Evolutionary conservation across 345 rosid species (phyloP).

Genomic region (Populus davidiana): DNA sequence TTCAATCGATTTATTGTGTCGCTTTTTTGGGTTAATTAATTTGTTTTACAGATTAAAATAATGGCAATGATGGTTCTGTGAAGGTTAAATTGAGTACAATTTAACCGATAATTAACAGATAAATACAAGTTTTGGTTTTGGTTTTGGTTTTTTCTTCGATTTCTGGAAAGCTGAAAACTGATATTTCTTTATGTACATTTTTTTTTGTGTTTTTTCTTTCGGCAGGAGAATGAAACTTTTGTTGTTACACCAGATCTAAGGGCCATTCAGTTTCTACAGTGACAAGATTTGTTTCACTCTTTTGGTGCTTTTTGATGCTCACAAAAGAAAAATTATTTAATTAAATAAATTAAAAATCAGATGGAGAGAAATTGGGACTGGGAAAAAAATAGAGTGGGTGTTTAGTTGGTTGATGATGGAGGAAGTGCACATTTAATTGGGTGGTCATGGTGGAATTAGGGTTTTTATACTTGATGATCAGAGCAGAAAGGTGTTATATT

Average conservation of each 20-base stretch:
- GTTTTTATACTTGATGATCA: background rate
- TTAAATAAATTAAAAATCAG: background rate
- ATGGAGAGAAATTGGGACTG: background rate
- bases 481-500: background rate
- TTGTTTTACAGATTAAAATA: constrained; percentile 20
- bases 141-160: background rate
- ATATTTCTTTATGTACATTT: constrained; percentile 43
- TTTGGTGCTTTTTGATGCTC: background rate
- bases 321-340: background rate
- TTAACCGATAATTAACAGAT: constrained; percentile 20
- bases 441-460: background rate
- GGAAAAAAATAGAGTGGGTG: background rate
- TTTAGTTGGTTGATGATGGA: background rate
- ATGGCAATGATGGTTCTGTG: constrained; percentile 21
- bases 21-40: constrained; percentile 1
- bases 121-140: constrained; percentile 2
- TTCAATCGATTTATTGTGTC: background rate
- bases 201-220: constrained; percentile 36
- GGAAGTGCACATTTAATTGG: background rate
- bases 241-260: constrained; percentile 28
- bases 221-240: constrained; percentile 55
- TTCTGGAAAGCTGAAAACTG: constrained; percentile 48
- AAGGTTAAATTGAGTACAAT: background rate
- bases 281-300: constrained; percentile 23
- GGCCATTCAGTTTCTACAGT: constrained; percentile 35